Evolutionary conservation across 164 flowering plant genomes (phyloP).

Genomic region (Liriodendron chinense): DNA sequence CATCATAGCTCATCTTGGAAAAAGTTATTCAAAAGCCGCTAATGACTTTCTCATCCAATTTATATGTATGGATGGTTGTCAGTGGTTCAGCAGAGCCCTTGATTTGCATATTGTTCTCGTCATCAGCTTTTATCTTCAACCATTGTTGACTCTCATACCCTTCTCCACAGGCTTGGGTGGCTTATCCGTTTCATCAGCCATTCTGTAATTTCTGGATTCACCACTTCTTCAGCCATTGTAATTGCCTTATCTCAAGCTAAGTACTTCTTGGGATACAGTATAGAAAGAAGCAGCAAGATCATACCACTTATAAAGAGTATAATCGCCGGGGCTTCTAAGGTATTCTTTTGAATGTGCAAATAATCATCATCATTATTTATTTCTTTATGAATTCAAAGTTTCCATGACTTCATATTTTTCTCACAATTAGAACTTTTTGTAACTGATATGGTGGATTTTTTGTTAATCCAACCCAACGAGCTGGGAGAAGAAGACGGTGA

Average conservation of each 20-base stretch:
- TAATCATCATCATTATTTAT: not conserved
- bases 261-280: constrained; percentile 83
- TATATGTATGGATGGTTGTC: not conserved
- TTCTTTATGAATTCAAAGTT: not conserved
- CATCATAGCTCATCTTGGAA: not conserved
- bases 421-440: too few species aligned
- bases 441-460: too few species aligned
- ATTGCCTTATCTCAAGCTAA: constrained; percentile 94
- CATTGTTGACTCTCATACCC: not conserved
- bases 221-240: constrained; percentile 90
- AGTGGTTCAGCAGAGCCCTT: not conserved
- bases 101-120: not conserved
- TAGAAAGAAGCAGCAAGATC: constrained; percentile 79
- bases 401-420: not conserved
- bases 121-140: not conserved
- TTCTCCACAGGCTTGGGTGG: constrained; percentile 82
- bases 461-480: too few species aligned
- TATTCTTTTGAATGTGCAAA: constrained; percentile 23
- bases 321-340: constrained; percentile 69
- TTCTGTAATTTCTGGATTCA: constrained; percentile 97
- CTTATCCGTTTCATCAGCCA: constrained; percentile 92
- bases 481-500: too few species aligned
- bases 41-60: not conserved
- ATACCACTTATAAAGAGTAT: constrained; percentile 78
- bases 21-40: not conserved